Evolutionary conservation across 1,284 basidiomycete species (phyloP), one percentile per base, ranked within the genome.

Genomic region (Irpex sp.): DNA sequence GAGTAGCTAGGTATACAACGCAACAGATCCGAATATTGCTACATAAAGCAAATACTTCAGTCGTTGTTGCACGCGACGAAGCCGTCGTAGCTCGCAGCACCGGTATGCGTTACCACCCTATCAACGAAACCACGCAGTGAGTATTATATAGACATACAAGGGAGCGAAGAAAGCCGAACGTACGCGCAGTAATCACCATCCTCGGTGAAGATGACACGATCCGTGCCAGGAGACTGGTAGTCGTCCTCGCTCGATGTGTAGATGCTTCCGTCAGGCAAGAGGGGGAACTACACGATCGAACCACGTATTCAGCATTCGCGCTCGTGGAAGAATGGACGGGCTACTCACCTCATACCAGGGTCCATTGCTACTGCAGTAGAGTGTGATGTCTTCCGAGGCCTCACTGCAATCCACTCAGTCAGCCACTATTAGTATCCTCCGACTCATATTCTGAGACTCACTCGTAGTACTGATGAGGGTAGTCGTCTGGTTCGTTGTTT

Each of bases 31-130:
- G 33, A 35, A 35, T 35, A 35, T 35, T 5, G 33, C 33, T 35
- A 35, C 33, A 35, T 35, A 35, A 2, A 35, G 8, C 33, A 35
- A 35, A 35, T 35, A 35, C 33, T 19, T 23, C 60, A 71, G 62
- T 70, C 69, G 39, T 65, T 65, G 36, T 66, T 56, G 67, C 72
- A 72, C 18, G 71, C 63, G 23, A 68, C 63, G 55, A 73, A 68
- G 35, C 71, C 71, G 58, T 71, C 67, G 61, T 71, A 63, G 36
- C 61, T 64, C 36, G 67, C 64, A 36, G 72, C 72, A 35, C 72
- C 72, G 10, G 72, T 73, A 64, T 73, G 72, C 4, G 72, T 73
- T 58, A 72, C 62, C 37, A 71, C 70, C 3, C 72, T 73, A 61
- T 18, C 53, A 12, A 59, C 33, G 8, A 35, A 12, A 18, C 39